Evolutionary conservation across 2,329 filamentous ascomycete genomes (phyloP).

Genomic region (Rachicladosporium sp.): DNA sequence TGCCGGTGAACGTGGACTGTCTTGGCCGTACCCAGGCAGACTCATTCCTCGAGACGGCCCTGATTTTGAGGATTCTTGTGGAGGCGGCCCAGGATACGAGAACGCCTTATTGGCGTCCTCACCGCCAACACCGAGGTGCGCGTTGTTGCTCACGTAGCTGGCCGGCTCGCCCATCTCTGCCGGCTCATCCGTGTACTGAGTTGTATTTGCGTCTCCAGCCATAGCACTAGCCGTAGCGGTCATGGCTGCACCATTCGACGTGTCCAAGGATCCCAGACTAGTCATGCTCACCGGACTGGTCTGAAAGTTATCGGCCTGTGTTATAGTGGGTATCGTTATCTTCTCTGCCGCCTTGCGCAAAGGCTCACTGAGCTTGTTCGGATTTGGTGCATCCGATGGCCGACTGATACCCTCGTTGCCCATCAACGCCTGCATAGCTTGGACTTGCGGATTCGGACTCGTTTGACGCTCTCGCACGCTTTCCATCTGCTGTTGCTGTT

Average conservation of each 20-base stretch:
- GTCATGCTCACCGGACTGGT: conserved; percentile 41
- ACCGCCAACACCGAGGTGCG: conserved; percentile 13
- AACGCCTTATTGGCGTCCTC: conserved; percentile 41
- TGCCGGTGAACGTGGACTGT: conserved; percentile 51
- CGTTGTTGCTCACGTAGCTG: conserved; percentile 15
- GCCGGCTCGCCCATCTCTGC: conserved; percentile 26
- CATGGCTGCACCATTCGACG: conserved; percentile 24
- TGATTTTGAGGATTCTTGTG: conserved; percentile 36
- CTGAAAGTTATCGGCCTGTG: conserved; percentile 34
- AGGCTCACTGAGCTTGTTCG: conserved; percentile 36
- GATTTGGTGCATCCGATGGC: conserved; percentile 30
- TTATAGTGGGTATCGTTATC: conserved; percentile 36
- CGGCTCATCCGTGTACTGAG: conserved; percentile 22
- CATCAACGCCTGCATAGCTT: conserved; percentile 33
- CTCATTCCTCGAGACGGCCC: conserved; percentile 47
- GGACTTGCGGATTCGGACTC: conserved; percentile 36
- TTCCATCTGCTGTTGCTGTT: conserved; percentile 23
- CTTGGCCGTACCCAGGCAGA: conserved; percentile 41
- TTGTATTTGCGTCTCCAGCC: conserved; percentile 28
- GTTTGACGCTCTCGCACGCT: conserved; percentile 22
- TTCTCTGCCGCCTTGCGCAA: conserved; percentile 36
- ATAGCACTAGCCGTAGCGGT: conserved; percentile 40
- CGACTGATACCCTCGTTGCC: conserved; percentile 32
- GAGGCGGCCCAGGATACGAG: conserved; percentile 49
- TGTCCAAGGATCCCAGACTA: conserved; percentile 42